Evolutionary conservation across 192 early-diverging fungal genomes (phyloP), one percentile per base, ranked within the genome.

Genomic region (Gonapodya sp.): DNA sequence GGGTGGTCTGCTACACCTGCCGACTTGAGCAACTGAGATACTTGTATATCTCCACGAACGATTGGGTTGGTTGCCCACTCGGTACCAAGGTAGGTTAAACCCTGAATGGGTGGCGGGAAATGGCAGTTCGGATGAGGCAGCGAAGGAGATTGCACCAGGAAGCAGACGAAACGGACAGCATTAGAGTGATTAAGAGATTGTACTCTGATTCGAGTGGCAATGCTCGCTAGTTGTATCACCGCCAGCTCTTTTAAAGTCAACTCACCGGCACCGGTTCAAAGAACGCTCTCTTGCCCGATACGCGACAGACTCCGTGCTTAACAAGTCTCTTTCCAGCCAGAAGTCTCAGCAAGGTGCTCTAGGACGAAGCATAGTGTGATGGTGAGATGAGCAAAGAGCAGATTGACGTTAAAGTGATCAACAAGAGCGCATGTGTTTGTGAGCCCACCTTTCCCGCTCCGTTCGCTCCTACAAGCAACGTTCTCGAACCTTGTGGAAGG

Each of bases 51-150:
- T 1, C 92, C 80, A n/a, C 89, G 81, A 30, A 94, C 91, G 77
- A 93, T 82, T 0, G 93, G 92, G 81, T 94, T 94, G 36, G 86
- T 85, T 0, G 92, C 91, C 94, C 94, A 94, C 85, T 94, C 93
- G 35, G 94, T 94, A 24, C 93, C 93, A 1, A 94, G 84, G 81
- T 94, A 94, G 1, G 92, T 94, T 35, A 93, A 85, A 36, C 89
- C 86, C 87, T 90, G 81, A 24, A 32, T 14, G 31, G 1, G 73
- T 77, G 31, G 75, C 16, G 16, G 75, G 75, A 32, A 18, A 77
- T 8, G 8, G 34, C 75, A 31, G 31, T 77, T 32, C 8, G 32
- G 80, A 36, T 31, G 46, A 24, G 46, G 24, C 46, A 64, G 8
- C 24, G 46, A 64, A 64, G 46, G 46, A 64, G n/a, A n/a, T n/a